Evolutionary conservation across 176 grass and related monocot species (phyloP), one percentile per base, ranked within the genome.

Genomic region (Avena atlantica): DNA sequence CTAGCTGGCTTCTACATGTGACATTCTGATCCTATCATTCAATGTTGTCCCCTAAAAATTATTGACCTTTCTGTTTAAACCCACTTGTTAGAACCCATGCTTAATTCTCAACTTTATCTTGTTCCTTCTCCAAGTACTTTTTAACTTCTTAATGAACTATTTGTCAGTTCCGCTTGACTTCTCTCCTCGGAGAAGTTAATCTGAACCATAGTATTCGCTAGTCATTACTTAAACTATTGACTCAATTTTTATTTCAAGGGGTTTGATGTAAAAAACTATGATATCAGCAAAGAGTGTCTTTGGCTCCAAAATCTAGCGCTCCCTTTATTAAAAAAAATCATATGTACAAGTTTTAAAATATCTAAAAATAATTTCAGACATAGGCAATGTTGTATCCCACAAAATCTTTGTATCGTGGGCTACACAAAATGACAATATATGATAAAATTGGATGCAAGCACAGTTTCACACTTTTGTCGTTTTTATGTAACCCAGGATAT

Each of bases 151-250:
- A 21, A 60, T 48, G 8, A 48, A 48, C 50, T 55, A 59, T 17
- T 21, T 60, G 20, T 60, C 57, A 60, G 57, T 59, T 59, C 59
- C n/a, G n/a, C 59, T 61, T 61, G 59, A 61, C 59, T 61, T 61
- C 59, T 61, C 59, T 61, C 59, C 59, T 24, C 59, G 1, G 59
- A 61, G n/a, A 61, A 12, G 59, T 24, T 24, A 24, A 61, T 61
- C 11, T 61, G n/a, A 61, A 61, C 21, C 58, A 61, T n/a, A 24
- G 59, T 62, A 62, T 24, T 24, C n/a, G 3, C 11, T 62, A 62
- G n/a, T 62, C n/a, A 23, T 8, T 21, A 1, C 20, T 21, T 8
- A 60, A 60, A 60, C 21, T 60, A 21, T 10, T 21, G 20, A 60
- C 57, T 21, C 6, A 8, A 6, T n/a, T 60, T 60, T 60, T 2